Evolutionary conservation across 768 basidiomycete genomes (phyloP).

Genomic region (Filobasidium wieringae): DNA sequence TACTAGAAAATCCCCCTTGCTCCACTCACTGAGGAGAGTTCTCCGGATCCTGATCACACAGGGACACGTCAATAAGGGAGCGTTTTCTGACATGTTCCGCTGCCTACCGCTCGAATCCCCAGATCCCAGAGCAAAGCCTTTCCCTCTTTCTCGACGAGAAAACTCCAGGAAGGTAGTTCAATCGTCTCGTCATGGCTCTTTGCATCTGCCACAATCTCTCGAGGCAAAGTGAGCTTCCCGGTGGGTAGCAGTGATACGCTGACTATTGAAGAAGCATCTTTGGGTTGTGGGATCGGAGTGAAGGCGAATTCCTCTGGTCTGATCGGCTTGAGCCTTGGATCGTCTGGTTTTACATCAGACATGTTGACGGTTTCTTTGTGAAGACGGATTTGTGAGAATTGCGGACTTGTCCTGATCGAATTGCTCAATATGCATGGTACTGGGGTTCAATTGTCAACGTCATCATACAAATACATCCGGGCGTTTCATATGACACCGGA

Average conservation of each 20-base stretch:
- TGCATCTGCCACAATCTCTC: slow-evolving; percentile 8
- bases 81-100: background rate
- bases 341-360: background rate
- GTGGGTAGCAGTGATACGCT: slow-evolving; percentile 16
- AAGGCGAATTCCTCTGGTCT: background rate
- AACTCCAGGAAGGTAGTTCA: slow-evolving; percentile 14
- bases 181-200: slow-evolving; percentile 12
- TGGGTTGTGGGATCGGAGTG: slow-evolving; percentile 11
- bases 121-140: slow-evolving; percentile 18
- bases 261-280: slow-evolving; percentile 6
- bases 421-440: too few relatives aligned
- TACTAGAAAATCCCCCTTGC: background rate
- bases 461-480: too few relatives aligned
- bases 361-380: too few relatives aligned
- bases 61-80: background rate
- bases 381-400: too few relatives aligned
- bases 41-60: slow-evolving; percentile 6
- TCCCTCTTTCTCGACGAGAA: slow-evolving; percentile 18
- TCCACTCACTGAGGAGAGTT: slow-evolving; percentile 18
- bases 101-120: slow-evolving; percentile 11
- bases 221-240: slow-evolving; percentile 7
- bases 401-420: too few relatives aligned
- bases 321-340: background rate
- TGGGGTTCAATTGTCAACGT: too few relatives aligned
- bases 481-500: too few relatives aligned